These are phyloP conservation scores for Helminthosporium solani DNA, from an alignment of 2,329 filamentous ascomycete species.

Conservation along the genomic window DNA sequence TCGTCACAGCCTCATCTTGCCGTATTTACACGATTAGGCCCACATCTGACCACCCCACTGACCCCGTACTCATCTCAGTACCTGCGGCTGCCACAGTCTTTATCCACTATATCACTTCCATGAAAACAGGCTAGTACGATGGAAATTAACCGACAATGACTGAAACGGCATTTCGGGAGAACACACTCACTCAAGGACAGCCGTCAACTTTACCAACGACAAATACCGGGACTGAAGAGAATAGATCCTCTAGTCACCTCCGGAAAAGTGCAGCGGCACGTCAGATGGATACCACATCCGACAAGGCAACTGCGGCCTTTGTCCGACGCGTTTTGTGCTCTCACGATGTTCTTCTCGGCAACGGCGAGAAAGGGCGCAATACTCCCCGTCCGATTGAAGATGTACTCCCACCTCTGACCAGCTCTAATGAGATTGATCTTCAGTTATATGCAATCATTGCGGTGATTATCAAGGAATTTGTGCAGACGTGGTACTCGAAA, in stretches of 20 bases:
- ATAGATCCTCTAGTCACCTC: constrained; percentile 14
- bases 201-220: constrained; percentile 22
- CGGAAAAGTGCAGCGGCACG: constrained; percentile 20
- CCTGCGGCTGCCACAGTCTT: background rate
- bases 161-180: constrained; percentile 25
- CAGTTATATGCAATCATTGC: constrained; percentile 92
- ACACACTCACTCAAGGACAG: constrained; percentile 21
- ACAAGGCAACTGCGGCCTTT: constrained; percentile 75
- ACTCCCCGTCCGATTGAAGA: constrained; percentile 71
- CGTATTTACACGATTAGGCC: too few relatives aligned
- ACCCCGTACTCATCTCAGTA: too few relatives aligned
- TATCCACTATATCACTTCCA: background rate
- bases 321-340: constrained; percentile 83
- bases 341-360: constrained; percentile 54
- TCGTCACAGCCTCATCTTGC: constrained; percentile 1
- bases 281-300: constrained; percentile 55
- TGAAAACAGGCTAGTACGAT: constrained; percentile 12
- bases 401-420: constrained; percentile 85
- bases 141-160: constrained; percentile 25
- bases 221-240: constrained; percentile 13
- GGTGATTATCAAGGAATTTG: constrained; percentile 84
- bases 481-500: constrained; percentile 88
- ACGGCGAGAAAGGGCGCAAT: constrained; percentile 56
- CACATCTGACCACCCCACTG: background rate
- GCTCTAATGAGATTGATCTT: constrained; percentile 88